Percentiles rank a stretch among this genome's conserved stretches.
Conservation (phyloP, 345 rosid genomes). For the Bretschneidera sinensis region DNA sequence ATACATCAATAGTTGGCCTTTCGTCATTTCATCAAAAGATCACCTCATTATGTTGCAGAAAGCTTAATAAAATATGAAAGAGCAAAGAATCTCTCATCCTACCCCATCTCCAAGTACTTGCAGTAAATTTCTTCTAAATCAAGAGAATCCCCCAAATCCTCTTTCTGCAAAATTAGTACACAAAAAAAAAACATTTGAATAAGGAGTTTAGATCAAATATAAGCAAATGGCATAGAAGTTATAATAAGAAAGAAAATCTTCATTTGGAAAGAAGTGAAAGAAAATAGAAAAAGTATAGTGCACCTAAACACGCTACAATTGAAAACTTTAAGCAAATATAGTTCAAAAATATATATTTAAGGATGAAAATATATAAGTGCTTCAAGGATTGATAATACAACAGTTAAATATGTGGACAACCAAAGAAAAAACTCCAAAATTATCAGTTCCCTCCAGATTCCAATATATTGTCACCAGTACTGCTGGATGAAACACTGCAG, state of each 20-base stretch:
- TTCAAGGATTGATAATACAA: too few relatives aligned
- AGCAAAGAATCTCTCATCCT: conserved; percentile 1
- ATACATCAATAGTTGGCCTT: not conserved
- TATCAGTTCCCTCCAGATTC: too few relatives aligned
- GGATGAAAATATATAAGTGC: too few relatives aligned
- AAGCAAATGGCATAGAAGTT: not conserved
- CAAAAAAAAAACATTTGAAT: not conserved
- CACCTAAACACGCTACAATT: not conserved
- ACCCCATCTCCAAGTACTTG: conserved; percentile 49
- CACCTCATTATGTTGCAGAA: too few relatives aligned
- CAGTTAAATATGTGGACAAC: too few relatives aligned
- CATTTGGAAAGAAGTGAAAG: not conserved
- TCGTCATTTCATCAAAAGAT: not conserved
- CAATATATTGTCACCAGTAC: too few relatives aligned
- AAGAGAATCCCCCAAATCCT: conserved; percentile 26
- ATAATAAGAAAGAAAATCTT: not conserved
- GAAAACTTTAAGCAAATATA: too few relatives aligned
- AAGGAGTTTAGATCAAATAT: not conserved
- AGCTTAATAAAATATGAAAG: not conserved
- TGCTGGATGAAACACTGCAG: too few relatives aligned
- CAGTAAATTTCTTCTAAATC: conserved; percentile 57
- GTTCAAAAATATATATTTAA: too few relatives aligned
- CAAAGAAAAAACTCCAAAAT: too few relatives aligned
- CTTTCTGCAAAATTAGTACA: conserved; percentile 39
- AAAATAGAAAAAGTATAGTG: not conserved